These are phyloP conservation scores for Colletotrichum higginsianum DNA, from an alignment of 2,329 filamentous ascomycete species.

Conservation along the genomic window DNA sequence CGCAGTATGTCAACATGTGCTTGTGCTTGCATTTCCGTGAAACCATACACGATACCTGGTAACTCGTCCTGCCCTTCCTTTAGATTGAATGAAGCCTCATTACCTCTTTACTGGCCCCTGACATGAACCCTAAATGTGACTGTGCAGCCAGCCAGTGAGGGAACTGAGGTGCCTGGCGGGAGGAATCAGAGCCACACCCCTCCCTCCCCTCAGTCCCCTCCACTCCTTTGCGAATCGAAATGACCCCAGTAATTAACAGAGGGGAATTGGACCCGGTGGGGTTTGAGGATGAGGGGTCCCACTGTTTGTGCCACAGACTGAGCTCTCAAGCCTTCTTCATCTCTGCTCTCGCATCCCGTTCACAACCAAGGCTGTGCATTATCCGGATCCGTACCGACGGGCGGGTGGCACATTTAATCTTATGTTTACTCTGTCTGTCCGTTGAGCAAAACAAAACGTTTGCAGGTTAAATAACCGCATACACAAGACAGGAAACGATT, in stretches of 20 bases:
- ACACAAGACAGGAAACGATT: too few relatives aligned
- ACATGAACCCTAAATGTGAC: conserved; percentile 8
- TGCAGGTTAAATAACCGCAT: too few relatives aligned
- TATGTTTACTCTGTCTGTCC: neutral
- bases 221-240: conserved; percentile 15
- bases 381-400: conserved; percentile 1
- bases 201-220: conserved; percentile 11
- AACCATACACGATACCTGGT: too few relatives aligned
- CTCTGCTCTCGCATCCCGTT: conserved; percentile 8
- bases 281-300: conserved; percentile 12
- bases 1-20: neutral
- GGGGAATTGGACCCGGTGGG: neutral
- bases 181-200: neutral
- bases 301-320: conserved; percentile 36
- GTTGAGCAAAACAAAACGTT: neutral
- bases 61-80: too few relatives aligned
- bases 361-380: conserved; percentile 16
- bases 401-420: neutral
- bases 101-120: conserved; percentile 21
- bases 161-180: conserved; percentile 24
- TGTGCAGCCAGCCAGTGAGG: conserved; percentile 31
- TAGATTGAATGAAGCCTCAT: neutral
- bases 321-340: conserved; percentile 13
- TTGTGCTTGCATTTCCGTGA: neutral
- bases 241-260: conserved; percentile 17